Percentiles rank a stretch among this genome's conserved stretches.
phyloP scores from a whole-genome alignment of 371 early-diverging fungal genomes.

The Actinomortierella wolfii region DNA sequence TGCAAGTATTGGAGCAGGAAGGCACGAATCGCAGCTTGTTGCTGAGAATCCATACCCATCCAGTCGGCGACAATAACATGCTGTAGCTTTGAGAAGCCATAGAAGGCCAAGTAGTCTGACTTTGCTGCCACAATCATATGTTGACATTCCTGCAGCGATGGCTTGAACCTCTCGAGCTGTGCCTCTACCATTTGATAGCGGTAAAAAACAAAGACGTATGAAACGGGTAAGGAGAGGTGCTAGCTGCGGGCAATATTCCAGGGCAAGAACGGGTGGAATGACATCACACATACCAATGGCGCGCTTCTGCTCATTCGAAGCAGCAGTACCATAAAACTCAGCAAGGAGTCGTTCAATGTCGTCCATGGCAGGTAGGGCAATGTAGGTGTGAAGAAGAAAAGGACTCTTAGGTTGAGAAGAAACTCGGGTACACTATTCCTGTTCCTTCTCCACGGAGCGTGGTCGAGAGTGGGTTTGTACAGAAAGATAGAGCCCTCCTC shows the following conservation, averaged over 20 bases:
- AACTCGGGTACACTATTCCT: background rate
- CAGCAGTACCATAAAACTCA: conserved; percentile 37
- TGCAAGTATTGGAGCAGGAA: conserved; percentile 31
- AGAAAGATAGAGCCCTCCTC: no score
- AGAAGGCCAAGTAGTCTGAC: conserved; percentile 39
- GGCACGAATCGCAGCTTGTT: conserved; percentile 22
- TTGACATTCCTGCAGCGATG: conserved; percentile 29
- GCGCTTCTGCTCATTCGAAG: conserved; percentile 36
- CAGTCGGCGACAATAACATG: conserved; percentile 34
- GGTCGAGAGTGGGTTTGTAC: background rate
- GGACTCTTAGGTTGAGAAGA: no score
- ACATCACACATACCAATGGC: conserved; percentile 22
- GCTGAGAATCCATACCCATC: conserved; percentile 22
- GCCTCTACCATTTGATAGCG: conserved; percentile 16
- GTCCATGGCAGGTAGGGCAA: conserved; percentile 18
- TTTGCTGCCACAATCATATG: conserved; percentile 30
- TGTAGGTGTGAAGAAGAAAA: background rate
- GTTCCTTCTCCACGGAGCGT: background rate
- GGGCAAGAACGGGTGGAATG: background rate
- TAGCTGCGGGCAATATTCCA: background rate
- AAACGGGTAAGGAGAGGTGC: background rate
- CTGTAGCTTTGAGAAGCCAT: conserved; percentile 35
- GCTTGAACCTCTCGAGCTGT: conserved; percentile 27
- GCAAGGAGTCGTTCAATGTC: conserved; percentile 31
- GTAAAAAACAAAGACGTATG: background rate